A percentile compares a stretch with the other conserved stretches of the same genome.
Evolutionary conservation across 2,329 filamentous ascomycete genomes (phyloP).

Genomic region (Pezicula carpinea): DNA sequence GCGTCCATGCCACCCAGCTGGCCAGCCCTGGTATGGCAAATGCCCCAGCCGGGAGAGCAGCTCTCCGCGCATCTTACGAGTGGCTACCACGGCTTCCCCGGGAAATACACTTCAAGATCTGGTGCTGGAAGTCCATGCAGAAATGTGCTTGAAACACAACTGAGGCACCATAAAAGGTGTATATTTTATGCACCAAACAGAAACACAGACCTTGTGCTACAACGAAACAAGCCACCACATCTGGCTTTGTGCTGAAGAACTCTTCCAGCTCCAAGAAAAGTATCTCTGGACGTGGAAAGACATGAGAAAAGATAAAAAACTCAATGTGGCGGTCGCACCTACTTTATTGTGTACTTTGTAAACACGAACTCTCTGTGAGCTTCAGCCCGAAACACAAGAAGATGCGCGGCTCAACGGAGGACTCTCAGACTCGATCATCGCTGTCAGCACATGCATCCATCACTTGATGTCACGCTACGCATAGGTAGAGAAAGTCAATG

Average conservation of each 20-base stretch:
- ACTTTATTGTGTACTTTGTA: no score
- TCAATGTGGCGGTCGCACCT: conserved; percentile 11
- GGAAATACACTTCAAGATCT: not conserved
- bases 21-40: conserved; percentile 5
- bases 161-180: conserved; percentile 6
- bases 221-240: conserved; percentile 11
- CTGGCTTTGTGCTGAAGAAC: not conserved
- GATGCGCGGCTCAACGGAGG: not conserved
- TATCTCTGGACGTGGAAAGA: not conserved
- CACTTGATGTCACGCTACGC: not conserved
- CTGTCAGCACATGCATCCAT: conserved; percentile 3
- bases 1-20: conserved; percentile 9
- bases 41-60: conserved; percentile 3
- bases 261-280: not conserved
- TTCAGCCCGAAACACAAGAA: conserved; percentile 3
- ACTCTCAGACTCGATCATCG: conserved; percentile 4
- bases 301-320: no score
- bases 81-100: conserved; percentile 1
- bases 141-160: conserved; percentile 12
- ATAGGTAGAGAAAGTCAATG: not conserved
- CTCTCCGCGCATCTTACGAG: conserved; percentile 2
- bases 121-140: conserved; percentile 8
- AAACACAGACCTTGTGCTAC: not conserved
- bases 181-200: conserved; percentile 10
- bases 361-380: no score